Base-by-base conservation (phyloP, 768 basidiomycete species). In the Suillus subluteus region DNA sequence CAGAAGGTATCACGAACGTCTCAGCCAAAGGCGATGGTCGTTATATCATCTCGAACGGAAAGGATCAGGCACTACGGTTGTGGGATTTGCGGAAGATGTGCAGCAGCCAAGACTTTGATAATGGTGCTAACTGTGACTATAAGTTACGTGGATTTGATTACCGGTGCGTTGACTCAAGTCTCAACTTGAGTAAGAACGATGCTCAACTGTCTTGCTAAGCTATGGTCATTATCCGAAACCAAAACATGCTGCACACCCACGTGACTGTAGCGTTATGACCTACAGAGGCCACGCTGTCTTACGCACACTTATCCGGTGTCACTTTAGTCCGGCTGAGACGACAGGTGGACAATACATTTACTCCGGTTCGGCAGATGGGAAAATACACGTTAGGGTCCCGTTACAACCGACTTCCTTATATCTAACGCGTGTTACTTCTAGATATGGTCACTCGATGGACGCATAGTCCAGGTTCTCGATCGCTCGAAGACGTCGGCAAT, bases 81-180 rank as follows among this genome's bases (percentile, higher is more conserved):
- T 98, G 97, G 92, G 97, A 99, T 78, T 81, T 98, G 55, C 88
- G 97, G 59, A 95, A 91, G 79, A 98, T 99, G 97, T 84, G 89
- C 50, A 89, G 83, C 67, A 90, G 85, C 72, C 75, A 81, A 21
- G 90, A 95, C 52, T 90, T 87, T 70, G 90, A 93, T 58, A 73
- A 71, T 35, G 85, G 87, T 37, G 77, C 81, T 9, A 69, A 79
- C 21, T 76, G 79, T 11, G 69, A 78, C 66, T 95, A 89, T 75
- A 90, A 89, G 30, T 82, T 84, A 66, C 77, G 71, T 3, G 76
- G 82, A 59, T 96, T 86, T 70, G 95, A 98, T 75, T 98, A 98
- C 77, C 84, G 96, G 92, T 92, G 69, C n/a, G 83, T 74, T 13
- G 15, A 58, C 44, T 62, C 58, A 48, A 46, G n/a, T 62, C 11